These are phyloP conservation scores for Amylostereum areolatum DNA, from an alignment of 1,284 basidiomycete genomes.

Conservation along the genomic window DNA sequence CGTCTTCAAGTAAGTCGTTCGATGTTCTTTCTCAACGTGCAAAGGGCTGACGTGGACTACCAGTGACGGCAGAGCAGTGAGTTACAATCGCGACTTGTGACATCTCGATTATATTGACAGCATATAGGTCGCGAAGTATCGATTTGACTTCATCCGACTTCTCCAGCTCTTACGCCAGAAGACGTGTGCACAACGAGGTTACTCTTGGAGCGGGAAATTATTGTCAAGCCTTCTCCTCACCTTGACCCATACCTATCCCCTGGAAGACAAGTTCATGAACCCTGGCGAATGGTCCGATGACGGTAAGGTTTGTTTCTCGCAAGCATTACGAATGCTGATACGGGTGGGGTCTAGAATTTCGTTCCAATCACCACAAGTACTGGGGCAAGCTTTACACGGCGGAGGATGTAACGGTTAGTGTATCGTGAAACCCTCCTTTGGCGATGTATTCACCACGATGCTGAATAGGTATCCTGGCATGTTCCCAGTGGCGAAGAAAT, in stretches of 20 bases:
- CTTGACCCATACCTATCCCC: conserved; percentile 76
- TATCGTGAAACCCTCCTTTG: background rate
- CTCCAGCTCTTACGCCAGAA: conserved; percentile 64
- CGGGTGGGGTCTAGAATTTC: conserved; percentile 49
- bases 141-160: conserved; percentile 58
- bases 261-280: conserved; percentile 83
- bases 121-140: conserved; percentile 55
- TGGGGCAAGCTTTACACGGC: conserved; percentile 72
- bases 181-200: conserved; percentile 80
- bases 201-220: conserved; percentile 76
- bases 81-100: conserved; percentile 13
- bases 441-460: conserved; percentile 9
- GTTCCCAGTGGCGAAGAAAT: conserved; percentile 63
- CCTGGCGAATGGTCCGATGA: conserved; percentile 72
- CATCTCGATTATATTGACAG: conserved; percentile 7
- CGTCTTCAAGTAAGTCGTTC: conserved; percentile 58
- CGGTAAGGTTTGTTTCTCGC: conserved; percentile 35
- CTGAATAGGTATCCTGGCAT: conserved; percentile 76
- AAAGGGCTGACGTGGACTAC: conserved; percentile 4
- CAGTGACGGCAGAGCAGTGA: conserved; percentile 60
- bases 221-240: conserved; percentile 73
- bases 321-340: background rate
- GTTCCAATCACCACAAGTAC: conserved; percentile 63
- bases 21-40: conserved; percentile 4
- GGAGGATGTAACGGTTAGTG: conserved; percentile 50